Evolutionary conservation across 768 basidiomycete species (phyloP).

Genomic region (Collybiopsis luxurians): DNA sequence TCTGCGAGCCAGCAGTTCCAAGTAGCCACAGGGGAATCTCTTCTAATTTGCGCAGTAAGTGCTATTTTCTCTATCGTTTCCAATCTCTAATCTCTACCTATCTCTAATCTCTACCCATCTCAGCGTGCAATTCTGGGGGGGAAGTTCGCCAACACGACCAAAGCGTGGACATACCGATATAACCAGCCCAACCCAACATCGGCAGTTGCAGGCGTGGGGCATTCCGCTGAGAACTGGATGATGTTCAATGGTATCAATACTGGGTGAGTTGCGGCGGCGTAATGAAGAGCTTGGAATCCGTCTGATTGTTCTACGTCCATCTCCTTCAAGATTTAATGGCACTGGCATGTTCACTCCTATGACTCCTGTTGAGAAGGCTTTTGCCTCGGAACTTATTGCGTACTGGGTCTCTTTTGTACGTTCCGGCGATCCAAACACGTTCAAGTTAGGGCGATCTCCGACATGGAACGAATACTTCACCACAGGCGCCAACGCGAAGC

Average conservation of each 20-base stretch:
- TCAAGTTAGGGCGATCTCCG: conserved; percentile 50
- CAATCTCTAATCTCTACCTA: too few relatives aligned
- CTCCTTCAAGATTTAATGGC: conserved; percentile 44
- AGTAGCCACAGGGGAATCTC: conserved; percentile 47
- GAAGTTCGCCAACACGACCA: conserved; percentile 31
- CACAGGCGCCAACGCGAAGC: conserved; percentile 10
- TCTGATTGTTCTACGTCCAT: conserved; percentile 8
- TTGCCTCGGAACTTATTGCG: conserved; percentile 57
- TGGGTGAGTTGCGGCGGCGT: conserved; percentile 36
- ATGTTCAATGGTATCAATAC: conserved; percentile 62
- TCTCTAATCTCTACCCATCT: too few relatives aligned
- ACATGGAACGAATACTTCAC: conserved; percentile 41
- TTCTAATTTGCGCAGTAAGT: conserved; percentile 54
- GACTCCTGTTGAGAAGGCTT: conserved; percentile 44
- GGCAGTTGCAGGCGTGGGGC: conserved; percentile 32
- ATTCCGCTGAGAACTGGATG: conserved; percentile 68
- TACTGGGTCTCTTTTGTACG: conserved; percentile 70
- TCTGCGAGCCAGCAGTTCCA: conserved; percentile 39
- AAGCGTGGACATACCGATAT: conserved; percentile 56
- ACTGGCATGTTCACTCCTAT: conserved; percentile 46
- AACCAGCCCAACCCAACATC: conserved; percentile 51
- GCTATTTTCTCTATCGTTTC: too few relatives aligned
- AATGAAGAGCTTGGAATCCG: neutral
- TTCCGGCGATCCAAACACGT: conserved; percentile 50
- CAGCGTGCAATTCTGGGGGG: conserved; percentile 46